Evolutionary conservation across 2,329 filamentous ascomycete species (phyloP).

Genomic region (Basipetospora chlamydospora): DNA sequence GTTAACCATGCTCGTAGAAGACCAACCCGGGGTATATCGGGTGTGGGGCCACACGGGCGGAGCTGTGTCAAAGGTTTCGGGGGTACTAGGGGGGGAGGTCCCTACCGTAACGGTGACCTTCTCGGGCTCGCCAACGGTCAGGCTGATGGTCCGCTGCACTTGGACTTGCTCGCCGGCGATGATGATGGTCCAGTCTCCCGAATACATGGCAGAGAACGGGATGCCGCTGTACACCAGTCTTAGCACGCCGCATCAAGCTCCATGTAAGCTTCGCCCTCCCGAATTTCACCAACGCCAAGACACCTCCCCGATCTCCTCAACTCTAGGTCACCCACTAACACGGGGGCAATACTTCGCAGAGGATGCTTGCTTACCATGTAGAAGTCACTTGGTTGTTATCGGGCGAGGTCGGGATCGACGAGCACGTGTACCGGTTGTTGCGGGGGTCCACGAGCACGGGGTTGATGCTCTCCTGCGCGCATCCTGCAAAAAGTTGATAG

Average conservation of each 20-base stretch:
- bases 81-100: background rate
- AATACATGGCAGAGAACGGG: slow-evolving; percentile 20
- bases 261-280: no score
- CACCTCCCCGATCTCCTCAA: no score
- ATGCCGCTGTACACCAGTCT: slow-evolving; percentile 15
- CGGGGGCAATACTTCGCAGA: no score
- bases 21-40: background rate
- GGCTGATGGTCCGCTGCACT: slow-evolving; percentile 19
- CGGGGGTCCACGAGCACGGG: slow-evolving; percentile 19
- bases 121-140: slow-evolving; percentile 18
- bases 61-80: background rate
- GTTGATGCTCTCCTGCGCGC: slow-evolving; percentile 18
- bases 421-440: slow-evolving; percentile 20
- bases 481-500: slow-evolving; percentile 14
- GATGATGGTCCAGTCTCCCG: slow-evolving; percentile 22
- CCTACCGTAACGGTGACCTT: slow-evolving; percentile 20
- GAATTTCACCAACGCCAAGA: no score
- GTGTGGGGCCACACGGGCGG: background rate
- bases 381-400: slow-evolving; percentile 20
- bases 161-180: slow-evolving; percentile 20
- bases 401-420: slow-evolving; percentile 19
- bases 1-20: background rate
- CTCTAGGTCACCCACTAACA: background rate
- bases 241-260: background rate
- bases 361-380: slow-evolving; percentile 17